These are phyloP conservation scores for Diutina catenulata DNA, from an alignment of 1,139 yeast genomes.

Conservation along the genomic window DNA sequence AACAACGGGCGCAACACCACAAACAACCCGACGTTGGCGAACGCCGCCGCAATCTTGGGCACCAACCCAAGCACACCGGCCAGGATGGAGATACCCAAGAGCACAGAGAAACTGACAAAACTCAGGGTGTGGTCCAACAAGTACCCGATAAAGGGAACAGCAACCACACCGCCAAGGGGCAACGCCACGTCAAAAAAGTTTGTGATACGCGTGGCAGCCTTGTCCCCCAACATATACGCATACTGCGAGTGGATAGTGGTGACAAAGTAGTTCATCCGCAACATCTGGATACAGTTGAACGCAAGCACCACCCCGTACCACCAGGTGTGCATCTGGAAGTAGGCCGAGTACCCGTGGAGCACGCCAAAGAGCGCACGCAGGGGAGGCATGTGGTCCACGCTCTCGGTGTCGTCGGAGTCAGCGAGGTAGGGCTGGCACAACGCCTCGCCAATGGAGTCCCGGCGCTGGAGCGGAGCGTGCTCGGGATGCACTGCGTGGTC, in stretches of 20 bases:
- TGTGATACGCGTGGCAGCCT: conserved; percentile 47
- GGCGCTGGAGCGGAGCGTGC: conserved; percentile 13
- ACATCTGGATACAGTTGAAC: conserved; percentile 79
- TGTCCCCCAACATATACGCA: conserved; percentile 43
- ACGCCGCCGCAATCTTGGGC: conserved; percentile 38
- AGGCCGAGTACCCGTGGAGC: conserved; percentile 54
- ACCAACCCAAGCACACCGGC: conserved; percentile 63
- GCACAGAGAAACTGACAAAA: conserved; percentile 39
- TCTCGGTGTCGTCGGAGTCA: conserved; percentile 31
- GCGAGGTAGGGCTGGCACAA: conserved; percentile 31
- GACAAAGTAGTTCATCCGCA: conserved; percentile 81
- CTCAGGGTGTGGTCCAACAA: conserved; percentile 67
- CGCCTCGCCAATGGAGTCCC: conserved; percentile 37
- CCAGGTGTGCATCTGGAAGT: conserved; percentile 54
- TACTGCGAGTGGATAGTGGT: conserved; percentile 81
- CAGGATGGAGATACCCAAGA: conserved; percentile 40
- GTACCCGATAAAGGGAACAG: conserved; percentile 82
- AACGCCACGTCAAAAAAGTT: conserved; percentile 73
- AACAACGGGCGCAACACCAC: conserved; percentile 88
- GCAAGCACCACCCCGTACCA: conserved; percentile 73
- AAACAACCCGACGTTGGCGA: conserved; percentile 53
- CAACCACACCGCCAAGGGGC: conserved; percentile 76
- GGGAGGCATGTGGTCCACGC: no score
- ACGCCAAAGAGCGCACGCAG: conserved; percentile 61
- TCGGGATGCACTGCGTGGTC: conserved; percentile 6